A percentile compares a stretch with the other conserved stretches of the same genome.
phyloP scores from a whole-genome alignment of 345 rosid genomes.

The Melaleuca alternifolia region DNA sequence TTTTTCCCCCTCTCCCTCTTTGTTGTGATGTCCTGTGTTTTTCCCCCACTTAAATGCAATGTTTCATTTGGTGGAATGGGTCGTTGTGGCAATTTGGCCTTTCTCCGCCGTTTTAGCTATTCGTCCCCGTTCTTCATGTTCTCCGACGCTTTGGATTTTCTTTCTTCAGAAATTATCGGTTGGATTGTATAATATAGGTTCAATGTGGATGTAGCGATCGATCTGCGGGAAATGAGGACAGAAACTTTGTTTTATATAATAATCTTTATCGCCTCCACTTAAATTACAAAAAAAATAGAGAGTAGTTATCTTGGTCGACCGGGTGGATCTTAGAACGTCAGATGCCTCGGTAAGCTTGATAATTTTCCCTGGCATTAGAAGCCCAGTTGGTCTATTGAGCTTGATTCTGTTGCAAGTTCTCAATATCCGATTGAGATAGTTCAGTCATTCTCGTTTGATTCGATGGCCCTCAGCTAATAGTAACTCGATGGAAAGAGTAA shows the following conservation, averaged over 20 bases:
- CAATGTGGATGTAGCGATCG: not conserved
- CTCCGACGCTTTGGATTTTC: not conserved
- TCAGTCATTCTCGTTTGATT: not conserved
- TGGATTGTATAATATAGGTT: not conserved
- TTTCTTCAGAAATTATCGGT: not conserved
- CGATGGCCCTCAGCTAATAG: not conserved
- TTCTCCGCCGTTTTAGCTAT: not conserved
- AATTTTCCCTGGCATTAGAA: not conserved
- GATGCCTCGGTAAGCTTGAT: not conserved
- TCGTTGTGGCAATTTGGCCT: not conserved
- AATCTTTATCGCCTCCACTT: not conserved
- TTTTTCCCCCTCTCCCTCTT: not conserved
- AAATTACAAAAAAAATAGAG: too few species aligned
- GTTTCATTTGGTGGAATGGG: not conserved
- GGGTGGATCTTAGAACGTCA: not conserved
- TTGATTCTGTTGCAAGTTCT: not conserved
- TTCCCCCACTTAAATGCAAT: not conserved
- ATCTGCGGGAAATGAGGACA: not conserved
- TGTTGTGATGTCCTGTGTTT: not conserved
- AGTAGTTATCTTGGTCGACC: not conserved
- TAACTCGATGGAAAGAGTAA: not conserved
- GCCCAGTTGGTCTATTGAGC: not conserved
- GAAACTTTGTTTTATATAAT: not conserved
- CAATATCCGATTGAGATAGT: not conserved
- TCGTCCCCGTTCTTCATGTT: not conserved